Evolutionary conservation across 2,329 filamentous ascomycete genomes (phyloP).

Genomic region (Cytospora chrysosperma): DNA sequence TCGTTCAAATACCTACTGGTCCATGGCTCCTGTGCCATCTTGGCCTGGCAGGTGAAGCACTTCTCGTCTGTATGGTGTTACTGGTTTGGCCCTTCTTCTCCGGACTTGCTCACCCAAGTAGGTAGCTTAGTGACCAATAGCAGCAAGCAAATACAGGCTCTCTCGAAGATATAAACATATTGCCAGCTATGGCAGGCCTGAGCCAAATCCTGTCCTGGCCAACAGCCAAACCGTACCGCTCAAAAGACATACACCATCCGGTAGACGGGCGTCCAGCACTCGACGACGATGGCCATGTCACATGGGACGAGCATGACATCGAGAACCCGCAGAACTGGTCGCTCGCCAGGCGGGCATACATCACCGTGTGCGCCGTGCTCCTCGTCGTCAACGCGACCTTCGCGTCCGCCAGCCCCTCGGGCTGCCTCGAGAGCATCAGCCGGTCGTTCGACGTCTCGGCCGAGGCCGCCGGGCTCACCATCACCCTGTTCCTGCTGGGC

Average conservation of each 20-base stretch:
- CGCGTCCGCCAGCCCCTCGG: slow-evolving; percentile 43
- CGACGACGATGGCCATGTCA: slow-evolving; percentile 49
- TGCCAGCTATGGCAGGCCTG: slow-evolving; percentile 38
- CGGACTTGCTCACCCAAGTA: too few species aligned
- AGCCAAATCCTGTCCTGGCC: slow-evolving; percentile 48
- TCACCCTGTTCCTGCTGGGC: slow-evolving; percentile 54
- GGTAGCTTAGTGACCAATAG: neutral
- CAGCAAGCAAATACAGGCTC: neutral
- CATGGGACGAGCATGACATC: slow-evolving; percentile 50
- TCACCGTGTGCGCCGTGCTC: slow-evolving; percentile 43
- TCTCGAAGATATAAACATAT: neutral
- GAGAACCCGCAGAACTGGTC: slow-evolving; percentile 52
- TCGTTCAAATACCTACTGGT: neutral
- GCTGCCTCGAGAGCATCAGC: slow-evolving; percentile 41
- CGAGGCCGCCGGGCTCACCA: slow-evolving; percentile 48
- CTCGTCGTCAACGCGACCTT: slow-evolving; percentile 57
- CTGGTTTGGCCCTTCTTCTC: neutral
- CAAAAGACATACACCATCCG: slow-evolving; percentile 37
- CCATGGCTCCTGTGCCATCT: neutral
- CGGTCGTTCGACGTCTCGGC: slow-evolving; percentile 46
- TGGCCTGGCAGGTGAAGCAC: neutral
- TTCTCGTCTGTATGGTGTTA: neutral
- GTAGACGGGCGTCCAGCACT: slow-evolving; percentile 38
- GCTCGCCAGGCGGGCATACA: slow-evolving; percentile 36
- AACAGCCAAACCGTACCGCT: slow-evolving; percentile 53